A percentile compares a stretch with the other conserved stretches of the same genome.
phyloP scores from a whole-genome alignment of 1,284 basidiomycete species.

The Pyrrhoderma noxium region DNA sequence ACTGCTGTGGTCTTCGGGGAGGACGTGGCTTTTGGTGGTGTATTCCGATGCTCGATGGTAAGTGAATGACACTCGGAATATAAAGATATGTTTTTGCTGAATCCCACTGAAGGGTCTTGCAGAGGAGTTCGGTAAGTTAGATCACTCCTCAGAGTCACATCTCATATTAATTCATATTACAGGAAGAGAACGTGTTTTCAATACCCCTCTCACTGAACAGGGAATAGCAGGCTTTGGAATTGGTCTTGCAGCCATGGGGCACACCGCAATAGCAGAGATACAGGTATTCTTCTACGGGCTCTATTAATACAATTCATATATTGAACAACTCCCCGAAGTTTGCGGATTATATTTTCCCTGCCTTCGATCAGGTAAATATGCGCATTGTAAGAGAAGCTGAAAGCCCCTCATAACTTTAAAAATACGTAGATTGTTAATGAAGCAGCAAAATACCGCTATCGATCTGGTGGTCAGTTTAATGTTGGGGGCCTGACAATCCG shows the following conservation, averaged over 20 bases:
- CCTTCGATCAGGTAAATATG: slow-evolving; percentile 75
- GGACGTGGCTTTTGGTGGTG: slow-evolving; percentile 90
- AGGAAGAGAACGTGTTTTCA: slow-evolving; percentile 92
- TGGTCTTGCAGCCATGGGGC: slow-evolving; percentile 87
- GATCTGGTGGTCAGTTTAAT: slow-evolving; percentile 79
- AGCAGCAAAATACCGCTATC: slow-evolving; percentile 89
- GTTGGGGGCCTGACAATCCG: slow-evolving; percentile 85
- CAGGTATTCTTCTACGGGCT: slow-evolving; percentile 38
- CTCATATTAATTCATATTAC: slow-evolving; percentile 5
- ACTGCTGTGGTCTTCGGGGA: slow-evolving; percentile 88
- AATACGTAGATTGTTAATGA: slow-evolving; percentile 80
- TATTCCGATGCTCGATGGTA: slow-evolving; percentile 85
- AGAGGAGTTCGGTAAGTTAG: slow-evolving; percentile 76
- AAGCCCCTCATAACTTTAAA: neutral
- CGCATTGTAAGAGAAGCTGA: neutral
- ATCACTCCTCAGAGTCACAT: slow-evolving; percentile 8
- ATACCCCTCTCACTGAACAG: slow-evolving; percentile 90
- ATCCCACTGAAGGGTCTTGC: slow-evolving; percentile 63
- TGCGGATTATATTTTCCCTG: slow-evolving; percentile 82
- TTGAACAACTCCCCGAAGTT: no score
- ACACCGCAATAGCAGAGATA: slow-evolving; percentile 92
- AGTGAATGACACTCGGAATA: slow-evolving; percentile 18
- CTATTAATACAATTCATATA: slow-evolving; percentile 2
- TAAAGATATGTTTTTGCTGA: neutral
- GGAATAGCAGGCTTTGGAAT: slow-evolving; percentile 95